Evolutionary conservation across 208 protist species (phyloP), one percentile per base, ranked within the genome.

Genomic region (Trypanosoma lewisi): DNA sequence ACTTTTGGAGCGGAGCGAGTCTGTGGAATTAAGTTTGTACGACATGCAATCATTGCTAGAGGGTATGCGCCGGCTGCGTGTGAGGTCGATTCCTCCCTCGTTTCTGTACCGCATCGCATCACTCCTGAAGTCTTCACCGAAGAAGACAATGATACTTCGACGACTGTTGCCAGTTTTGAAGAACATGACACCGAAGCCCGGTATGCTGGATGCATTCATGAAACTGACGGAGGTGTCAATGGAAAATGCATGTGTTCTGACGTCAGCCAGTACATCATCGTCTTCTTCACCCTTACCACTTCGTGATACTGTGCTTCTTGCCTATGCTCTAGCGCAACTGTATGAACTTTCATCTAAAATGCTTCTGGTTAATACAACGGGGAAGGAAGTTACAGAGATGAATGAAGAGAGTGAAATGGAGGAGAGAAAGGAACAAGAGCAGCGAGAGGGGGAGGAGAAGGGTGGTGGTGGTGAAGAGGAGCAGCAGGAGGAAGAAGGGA

Each of bases 241-340:
- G 67, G 12, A 12, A 3, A 73, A 67, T 67, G 59, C 60, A 9
- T 50, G 11, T 33, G 4, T 25, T 31, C 21, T 64, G 19, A 21
- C 54, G 4, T 14, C 19, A n/a, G 30, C n/a, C 1, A 28, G 54
- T 21, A 36, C 33, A 5, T 21, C 16, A 33, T 16, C n/a, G 11
- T 17, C 45, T n/a, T 17, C 45, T n/a, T 50, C 45, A 39, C 31
- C 37, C 12, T 33, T 33, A 45, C 44, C 37, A 25, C 51, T 65
- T 23, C 51, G 47, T 42, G 53, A 73, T 45, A 60, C 41, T 9
- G 50, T 44, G 41, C 39, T 73, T 45, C 45, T 73, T 41, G 73
- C 59, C 6, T 57, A 78, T 45, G 16, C 34, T 28, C 45, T 78
- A 31, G 58, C 52, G 44, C 73, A 73, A 34, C 36, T 78, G 34